These are phyloP conservation scores for Themeda triandra DNA, from an alignment of 176 grass and related monocot species.

Conservation along the genomic window DNA sequence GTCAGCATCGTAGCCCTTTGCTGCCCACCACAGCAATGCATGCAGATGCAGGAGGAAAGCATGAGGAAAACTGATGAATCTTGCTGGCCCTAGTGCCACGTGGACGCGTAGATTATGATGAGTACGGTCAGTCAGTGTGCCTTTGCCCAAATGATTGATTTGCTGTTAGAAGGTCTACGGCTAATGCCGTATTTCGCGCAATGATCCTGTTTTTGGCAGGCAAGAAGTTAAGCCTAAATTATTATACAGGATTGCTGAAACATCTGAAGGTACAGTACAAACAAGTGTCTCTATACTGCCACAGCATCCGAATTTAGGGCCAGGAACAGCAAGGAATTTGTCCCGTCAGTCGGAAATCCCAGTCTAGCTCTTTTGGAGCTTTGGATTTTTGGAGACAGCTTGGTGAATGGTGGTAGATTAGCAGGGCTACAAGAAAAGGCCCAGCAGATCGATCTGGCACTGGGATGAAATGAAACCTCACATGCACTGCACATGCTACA, in stretches of 20 bases:
- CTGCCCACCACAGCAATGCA: background rate
- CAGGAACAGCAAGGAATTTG: constrained; percentile 13
- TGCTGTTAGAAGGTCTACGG: constrained; percentile 9
- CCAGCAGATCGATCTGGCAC: constrained; percentile 38
- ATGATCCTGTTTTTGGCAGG: constrained; percentile 7
- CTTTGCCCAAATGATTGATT: constrained; percentile 18
- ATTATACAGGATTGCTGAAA: constrained; percentile 7
- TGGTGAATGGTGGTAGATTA: constrained; percentile 27
- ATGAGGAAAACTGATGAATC: constrained; percentile 8
- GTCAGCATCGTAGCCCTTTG: background rate
- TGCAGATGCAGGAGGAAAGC: background rate
- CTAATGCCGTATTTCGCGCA: background rate
- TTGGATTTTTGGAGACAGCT: constrained; percentile 27
- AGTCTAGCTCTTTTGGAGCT: background rate
- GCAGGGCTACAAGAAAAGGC: background rate
- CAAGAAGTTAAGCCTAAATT: background rate
- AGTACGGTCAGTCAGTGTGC: background rate
- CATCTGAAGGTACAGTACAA: background rate
- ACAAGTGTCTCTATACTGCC: background rate
- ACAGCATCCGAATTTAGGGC: constrained; percentile 1
- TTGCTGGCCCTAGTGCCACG: constrained; percentile 13
- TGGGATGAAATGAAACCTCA: constrained; percentile 30
- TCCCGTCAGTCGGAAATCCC: background rate
- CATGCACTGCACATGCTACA: constrained; percentile 47
- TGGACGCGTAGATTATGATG: background rate